A percentile compares a stretch with the other conserved stretches of the same genome.
phyloP scores from a whole-genome alignment of 2,329 filamentous ascomycete species.

The Trichoderma sp. region DNA sequence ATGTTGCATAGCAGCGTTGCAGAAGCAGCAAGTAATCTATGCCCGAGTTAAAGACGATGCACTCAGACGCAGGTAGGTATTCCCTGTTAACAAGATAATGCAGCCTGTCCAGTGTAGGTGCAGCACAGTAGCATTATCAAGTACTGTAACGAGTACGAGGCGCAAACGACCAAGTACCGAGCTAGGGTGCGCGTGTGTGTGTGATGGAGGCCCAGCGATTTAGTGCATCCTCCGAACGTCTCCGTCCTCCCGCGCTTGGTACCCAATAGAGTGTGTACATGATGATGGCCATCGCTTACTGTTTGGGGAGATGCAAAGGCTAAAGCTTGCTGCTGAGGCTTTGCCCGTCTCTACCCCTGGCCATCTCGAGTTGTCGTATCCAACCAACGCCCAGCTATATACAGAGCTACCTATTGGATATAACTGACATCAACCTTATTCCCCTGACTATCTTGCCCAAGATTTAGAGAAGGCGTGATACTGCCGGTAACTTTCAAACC shows the following conservation, averaged over 20 bases:
- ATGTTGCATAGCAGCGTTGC: constrained; percentile 4
- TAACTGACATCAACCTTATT: background rate
- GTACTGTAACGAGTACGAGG: background rate
- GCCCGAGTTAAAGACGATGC: background rate
- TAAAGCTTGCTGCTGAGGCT: background rate
- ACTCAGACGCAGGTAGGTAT: background rate
- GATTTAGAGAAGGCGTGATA: background rate
- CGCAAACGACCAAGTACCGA: background rate
- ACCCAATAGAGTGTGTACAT: constrained; percentile 18
- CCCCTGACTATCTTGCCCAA: background rate
- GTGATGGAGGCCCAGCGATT: background rate
- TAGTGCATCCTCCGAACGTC: constrained; percentile 1
- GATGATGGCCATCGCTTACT: background rate
- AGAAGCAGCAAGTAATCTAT: background rate
- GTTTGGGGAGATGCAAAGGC: background rate
- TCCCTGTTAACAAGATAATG: background rate
- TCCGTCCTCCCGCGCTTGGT: constrained; percentile 9
- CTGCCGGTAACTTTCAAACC: background rate
- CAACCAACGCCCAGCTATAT: too few species aligned
- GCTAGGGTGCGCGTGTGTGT: background rate
- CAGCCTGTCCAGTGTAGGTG: background rate
- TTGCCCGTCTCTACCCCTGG: background rate
- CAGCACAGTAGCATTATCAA: background rate
- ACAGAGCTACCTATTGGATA: too few species aligned
- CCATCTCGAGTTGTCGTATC: background rate